phyloP scores from a whole-genome alignment of 1,284 basidiomycete genomes.

The Kwoniella shivajii region DNA sequence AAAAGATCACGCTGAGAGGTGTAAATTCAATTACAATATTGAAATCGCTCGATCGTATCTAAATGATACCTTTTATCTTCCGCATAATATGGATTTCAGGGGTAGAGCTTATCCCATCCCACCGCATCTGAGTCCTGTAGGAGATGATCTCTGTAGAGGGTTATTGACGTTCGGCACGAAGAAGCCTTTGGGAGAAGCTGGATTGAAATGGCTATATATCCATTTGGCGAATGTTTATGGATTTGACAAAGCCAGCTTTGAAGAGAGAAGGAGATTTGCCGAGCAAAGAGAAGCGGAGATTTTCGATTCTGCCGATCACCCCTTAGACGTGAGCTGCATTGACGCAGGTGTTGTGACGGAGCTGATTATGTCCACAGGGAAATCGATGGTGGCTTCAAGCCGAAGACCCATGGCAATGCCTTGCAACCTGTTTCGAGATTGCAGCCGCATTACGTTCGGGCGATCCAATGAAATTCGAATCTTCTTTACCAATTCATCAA shows the following conservation, averaged over 20 bases:
- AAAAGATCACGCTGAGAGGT: slow-evolving; percentile 85
- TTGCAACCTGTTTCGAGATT: slow-evolving; percentile 89
- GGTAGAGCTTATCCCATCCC: slow-evolving; percentile 97
- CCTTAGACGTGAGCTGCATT: slow-evolving; percentile 64
- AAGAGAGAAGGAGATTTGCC: slow-evolving; percentile 82
- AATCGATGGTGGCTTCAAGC: slow-evolving; percentile 85
- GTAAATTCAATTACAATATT: slow-evolving; percentile 94
- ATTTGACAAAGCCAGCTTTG: slow-evolving; percentile 92
- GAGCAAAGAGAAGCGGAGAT: slow-evolving; percentile 74
- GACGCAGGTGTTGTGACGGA: no score
- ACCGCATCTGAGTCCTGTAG: slow-evolving; percentile 93
- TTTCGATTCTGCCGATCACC: slow-evolving; percentile 80
- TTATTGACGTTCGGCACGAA: slow-evolving; percentile 81
- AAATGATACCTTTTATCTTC: slow-evolving; percentile 79
- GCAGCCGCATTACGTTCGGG: slow-evolving; percentile 72
- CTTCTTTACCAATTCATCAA: slow-evolving; percentile 89
- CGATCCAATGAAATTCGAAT: slow-evolving; percentile 72
- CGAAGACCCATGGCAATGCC: slow-evolving; percentile 97
- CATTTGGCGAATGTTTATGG: slow-evolving; percentile 92
- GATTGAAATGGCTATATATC: slow-evolving; percentile 85
- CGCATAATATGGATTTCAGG: slow-evolving; percentile 97
- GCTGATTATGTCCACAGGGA: slow-evolving; percentile 57
- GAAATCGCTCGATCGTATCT: slow-evolving; percentile 82
- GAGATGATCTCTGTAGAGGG: slow-evolving; percentile 90
- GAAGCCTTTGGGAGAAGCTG: slow-evolving; percentile 77